Evolutionary conservation across 495 filamentous ascomycete species (phyloP), one percentile per base, ranked within the genome.

Genomic region (Penicillium coprophilum): DNA sequence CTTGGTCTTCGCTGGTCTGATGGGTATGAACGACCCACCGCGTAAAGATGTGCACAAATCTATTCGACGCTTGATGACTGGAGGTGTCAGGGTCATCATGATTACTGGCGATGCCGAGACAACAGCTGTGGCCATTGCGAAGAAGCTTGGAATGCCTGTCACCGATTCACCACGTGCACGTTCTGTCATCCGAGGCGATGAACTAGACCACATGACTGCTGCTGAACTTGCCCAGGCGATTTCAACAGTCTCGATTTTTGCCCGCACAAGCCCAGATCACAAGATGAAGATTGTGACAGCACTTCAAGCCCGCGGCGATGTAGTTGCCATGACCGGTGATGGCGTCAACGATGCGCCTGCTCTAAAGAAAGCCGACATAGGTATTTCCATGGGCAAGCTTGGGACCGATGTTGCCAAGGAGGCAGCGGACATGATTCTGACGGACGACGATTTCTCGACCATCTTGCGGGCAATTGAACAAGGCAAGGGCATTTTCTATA

Each of bases 381-480:
- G 94, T 30, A 93, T 98, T 55, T 90, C 92, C 12, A 98, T 98
- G 94, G 94, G 94, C 56, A 82, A 85, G 62, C 85, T 96, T 31
- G 94, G 94, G 44, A 98, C 94, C 2, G 94, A 98, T 65, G 94
- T 98, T 34, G 94, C 94, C 57, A 98, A 98, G 79, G 94, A 98
- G 72, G 94, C 94, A 31, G 91, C 95, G n/a, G 94, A 98, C 68
- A 98, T 98, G 94, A 97, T 98, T 63, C 74, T 98, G 51, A 97
- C 93, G 0, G 92, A 97, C 66, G 94, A 98, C 65, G 91, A 97
- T 70, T 98, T 98, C 68, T 95, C 93, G 17, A 98, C 94, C 5
- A 98, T 98, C 59, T 79, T 98, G 6, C 89, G 84, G 48, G 95
- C 94, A 39, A 97, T 98, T 64, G 94, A 98, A 69, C 94, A 98